These are phyloP conservation scores for Stentor coeruleus DNA, from an alignment of 73 alveolate species.

Conservation along the genomic window DNA sequence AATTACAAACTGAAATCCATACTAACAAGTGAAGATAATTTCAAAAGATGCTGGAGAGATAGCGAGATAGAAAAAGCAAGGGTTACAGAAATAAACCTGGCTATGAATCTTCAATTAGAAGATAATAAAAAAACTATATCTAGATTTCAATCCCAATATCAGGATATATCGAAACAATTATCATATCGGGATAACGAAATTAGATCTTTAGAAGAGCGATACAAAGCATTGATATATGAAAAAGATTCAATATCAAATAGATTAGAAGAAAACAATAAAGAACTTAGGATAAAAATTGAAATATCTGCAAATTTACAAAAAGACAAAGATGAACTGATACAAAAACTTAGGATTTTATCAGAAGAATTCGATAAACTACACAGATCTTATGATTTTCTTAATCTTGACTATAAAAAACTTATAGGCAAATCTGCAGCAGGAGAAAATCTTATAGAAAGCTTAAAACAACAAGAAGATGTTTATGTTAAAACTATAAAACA, in stretches of 20 bases:
- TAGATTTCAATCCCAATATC: not conserved
- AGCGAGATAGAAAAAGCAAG: not conserved
- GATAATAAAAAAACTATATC: not conserved
- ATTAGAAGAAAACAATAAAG: not conserved
- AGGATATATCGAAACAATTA: not conserved
- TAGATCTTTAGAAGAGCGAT: not conserved
- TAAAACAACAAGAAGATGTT: not conserved
- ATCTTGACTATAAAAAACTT: not conserved
- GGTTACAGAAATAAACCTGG: not conserved
- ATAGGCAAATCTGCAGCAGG: not conserved
- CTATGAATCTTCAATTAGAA: not conserved
- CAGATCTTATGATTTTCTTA: not conserved
- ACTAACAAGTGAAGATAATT: not conserved
- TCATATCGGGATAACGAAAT: not conserved
- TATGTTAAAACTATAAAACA: not conserved
- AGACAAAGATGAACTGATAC: not conserved
- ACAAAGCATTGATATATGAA: not conserved
- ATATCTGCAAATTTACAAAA: no score
- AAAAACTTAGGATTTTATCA: no score
- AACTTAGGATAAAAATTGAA: not conserved
- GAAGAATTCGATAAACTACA: not conserved
- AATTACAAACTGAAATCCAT: not conserved
- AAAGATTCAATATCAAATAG: no score
- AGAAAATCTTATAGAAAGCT: not conserved
- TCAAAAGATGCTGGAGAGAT: not conserved